phyloP scores from a whole-genome alignment of 371 early-diverging fungal species.

The Batrachochytrium dendrobatidis region DNA sequence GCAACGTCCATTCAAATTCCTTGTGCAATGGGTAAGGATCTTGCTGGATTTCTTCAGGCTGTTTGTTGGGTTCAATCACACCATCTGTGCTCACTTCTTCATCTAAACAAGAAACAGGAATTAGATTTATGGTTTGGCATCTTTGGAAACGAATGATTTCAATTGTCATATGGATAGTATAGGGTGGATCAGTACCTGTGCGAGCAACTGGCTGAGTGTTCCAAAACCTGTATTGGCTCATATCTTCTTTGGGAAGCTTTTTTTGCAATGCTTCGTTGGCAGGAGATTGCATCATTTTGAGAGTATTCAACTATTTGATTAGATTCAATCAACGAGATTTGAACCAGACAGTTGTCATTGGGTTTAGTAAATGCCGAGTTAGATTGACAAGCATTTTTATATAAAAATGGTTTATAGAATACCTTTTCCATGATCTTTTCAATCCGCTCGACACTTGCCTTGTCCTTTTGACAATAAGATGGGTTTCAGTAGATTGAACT shows the following conservation, averaged over 20 bases:
- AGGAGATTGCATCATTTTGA: no score
- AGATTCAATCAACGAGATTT: no score
- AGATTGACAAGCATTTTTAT: no score
- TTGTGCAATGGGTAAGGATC: conserved; percentile 80
- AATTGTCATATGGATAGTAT: background rate
- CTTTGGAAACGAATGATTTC: background rate
- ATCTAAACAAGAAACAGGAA: conserved; percentile 23
- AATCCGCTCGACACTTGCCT: no score
- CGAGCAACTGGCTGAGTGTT: conserved; percentile 91
- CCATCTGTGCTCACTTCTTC: conserved; percentile 68
- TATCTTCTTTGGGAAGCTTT: conserved; percentile 11
- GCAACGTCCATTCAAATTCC: conserved; percentile 79
- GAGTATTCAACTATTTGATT: no score
- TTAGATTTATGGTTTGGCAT: background rate
- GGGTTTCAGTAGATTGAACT: no score
- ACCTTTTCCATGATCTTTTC: no score
- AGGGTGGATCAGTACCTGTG: conserved; percentile 21
- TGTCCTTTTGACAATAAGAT: no score
- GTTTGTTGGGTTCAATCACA: conserved; percentile 72
- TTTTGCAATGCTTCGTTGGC: background rate
- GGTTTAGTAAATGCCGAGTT: no score
- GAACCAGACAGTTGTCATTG: no score
- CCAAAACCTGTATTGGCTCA: conserved; percentile 83
- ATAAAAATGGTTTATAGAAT: no score
- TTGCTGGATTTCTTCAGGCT: conserved; percentile 66